Evolutionary conservation across 768 basidiomycete species (phyloP), one percentile per base, ranked within the genome.

Genomic region (Termitomyces sp.): DNA sequence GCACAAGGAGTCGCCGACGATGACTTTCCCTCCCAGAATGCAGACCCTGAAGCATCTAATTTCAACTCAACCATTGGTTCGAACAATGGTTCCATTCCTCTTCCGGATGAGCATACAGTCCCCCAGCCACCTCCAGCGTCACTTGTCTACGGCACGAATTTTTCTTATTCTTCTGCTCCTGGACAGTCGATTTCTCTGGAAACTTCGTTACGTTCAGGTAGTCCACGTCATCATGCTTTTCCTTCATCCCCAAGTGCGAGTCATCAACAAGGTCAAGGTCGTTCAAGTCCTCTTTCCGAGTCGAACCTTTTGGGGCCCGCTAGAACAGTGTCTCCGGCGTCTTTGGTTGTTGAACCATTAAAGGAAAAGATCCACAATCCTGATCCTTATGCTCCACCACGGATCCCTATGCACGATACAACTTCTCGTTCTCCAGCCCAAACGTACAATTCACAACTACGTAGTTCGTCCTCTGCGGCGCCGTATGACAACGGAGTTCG

Each of bases 191-290:
- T 45, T 22, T 49, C 46, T 15, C 5, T 34, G 6, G 48, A 32
- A 22, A 32, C 38, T 37, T 22, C 46, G 2, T 7, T 57, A 5
- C 55, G 56, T 21, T 49, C 58, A 12, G 42, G 44, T 35, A 59
- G 55, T 43, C 62, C 60, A 14, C 47, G 46, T 15, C 52, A 61
- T 15, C 19, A 47, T 43, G 40, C 56, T 28, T 54, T 60, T 30
- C 58, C 60, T 53, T 53, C 62, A 45, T 63, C 62, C 37, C 62
- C 62, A 26, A 49, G 21, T 17, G 43, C 15, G 9, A 52, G 6
- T 17, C 12, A 51, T 30, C 45, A 37, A 17, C n/a, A n/a, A n/a
- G n/a, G n/a, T 45, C 45, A 22, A 55, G n/a, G 53, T 42, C 57
- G 45, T 41, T 53, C 50, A 35, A 60, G 45, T 51, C 60, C 60